Base-by-base conservation (phyloP, 1,284 basidiomycete species). In the Pisolithus thermaeus region DNA sequence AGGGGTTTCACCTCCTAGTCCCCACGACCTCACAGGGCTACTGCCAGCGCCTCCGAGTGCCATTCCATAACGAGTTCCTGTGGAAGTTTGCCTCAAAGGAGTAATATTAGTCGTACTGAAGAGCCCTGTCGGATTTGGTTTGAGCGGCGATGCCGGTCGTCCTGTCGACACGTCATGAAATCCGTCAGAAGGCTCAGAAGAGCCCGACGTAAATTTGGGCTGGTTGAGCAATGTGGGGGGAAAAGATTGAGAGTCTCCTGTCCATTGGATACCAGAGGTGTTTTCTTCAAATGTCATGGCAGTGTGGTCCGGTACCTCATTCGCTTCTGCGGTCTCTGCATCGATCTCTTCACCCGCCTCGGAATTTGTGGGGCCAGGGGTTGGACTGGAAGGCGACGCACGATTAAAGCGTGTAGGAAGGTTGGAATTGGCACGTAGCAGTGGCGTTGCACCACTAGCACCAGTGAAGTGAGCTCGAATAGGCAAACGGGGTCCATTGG, bases 31-130 rank as follows among this genome's bases (percentile, higher is more conserved):
- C 30, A 56, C 58, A 30, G 70, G 69, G 18, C 68, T 71, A 42
- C 60, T 65, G 11, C 52, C 39, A 56, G 52, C 58, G 4, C 64
- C 66, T 11, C 63, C 60, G 8, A 79, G 66, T 3, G 76, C 79
- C 25, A 65, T 65, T 23, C 79, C 79, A 53, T 80, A 80, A 25
- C 79, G 70, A 16, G 77, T 76, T 12, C 79, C 80, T 2, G 78
- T 79, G 32, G 66, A 56, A 4, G 68, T 75, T 25, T 70, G 70
- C 23, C 62, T 67, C 52, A 79, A 53, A 1, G 74, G 68, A 11
- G 53, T 49, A 16, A 38, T 47, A n/a, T 43, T 60, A 38, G 50
- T 55, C 23, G 42, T 7, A 3, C 20, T 35, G 9, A 23, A 25
- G 20, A 46, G 1, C 4, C 67, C 65, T 20, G 68, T 66, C n/a